These are phyloP conservation scores for Arthrocladium fulminans DNA, from an alignment of 2,329 filamentous ascomycete genomes.

Conservation along the genomic window DNA sequence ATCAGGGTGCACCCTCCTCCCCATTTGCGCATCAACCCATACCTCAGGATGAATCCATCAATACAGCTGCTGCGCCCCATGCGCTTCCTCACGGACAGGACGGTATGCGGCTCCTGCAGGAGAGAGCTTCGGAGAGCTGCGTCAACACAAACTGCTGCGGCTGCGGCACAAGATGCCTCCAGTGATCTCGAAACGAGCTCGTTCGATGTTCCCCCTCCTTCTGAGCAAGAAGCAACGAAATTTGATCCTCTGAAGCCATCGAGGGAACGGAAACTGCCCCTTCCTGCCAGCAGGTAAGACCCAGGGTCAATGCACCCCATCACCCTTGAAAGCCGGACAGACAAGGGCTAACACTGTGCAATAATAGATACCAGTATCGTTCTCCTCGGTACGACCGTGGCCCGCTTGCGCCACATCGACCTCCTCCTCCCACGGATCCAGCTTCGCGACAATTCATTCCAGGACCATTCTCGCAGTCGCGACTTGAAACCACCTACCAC, in stretches of 20 bases:
- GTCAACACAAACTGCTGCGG: constrained; percentile 30
- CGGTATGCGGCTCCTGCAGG: constrained; percentile 25
- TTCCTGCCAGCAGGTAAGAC: constrained; percentile 34
- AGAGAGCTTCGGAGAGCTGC: constrained; percentile 43
- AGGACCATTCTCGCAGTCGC: constrained; percentile 80
- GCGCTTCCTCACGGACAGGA: neutral
- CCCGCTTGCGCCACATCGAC: constrained; percentile 84
- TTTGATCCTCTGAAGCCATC: constrained; percentile 44
- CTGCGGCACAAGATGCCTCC: constrained; percentile 2
- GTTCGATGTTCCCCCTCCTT: constrained; percentile 10
- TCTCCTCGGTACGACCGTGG: constrained; percentile 92
- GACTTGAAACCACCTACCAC: constrained; percentile 83
- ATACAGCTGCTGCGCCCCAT: neutral
- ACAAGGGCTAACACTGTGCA: constrained; percentile 2
- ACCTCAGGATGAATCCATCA: constrained; percentile 2
- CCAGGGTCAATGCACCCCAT: neutral
- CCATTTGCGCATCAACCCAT: neutral
- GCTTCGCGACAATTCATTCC: constrained; percentile 80
- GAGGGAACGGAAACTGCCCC: constrained; percentile 28
- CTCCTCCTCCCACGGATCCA: constrained; percentile 76
- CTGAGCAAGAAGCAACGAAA: constrained; percentile 11
- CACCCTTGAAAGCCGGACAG: no score
- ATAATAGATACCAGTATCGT: constrained; percentile 77
- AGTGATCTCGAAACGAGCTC: constrained; percentile 17
- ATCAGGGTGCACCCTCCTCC: neutral